Evolutionary conservation across 305 asterid genomes (phyloP), one percentile per base, ranked within the genome.

Genomic region (Vinca major): DNA sequence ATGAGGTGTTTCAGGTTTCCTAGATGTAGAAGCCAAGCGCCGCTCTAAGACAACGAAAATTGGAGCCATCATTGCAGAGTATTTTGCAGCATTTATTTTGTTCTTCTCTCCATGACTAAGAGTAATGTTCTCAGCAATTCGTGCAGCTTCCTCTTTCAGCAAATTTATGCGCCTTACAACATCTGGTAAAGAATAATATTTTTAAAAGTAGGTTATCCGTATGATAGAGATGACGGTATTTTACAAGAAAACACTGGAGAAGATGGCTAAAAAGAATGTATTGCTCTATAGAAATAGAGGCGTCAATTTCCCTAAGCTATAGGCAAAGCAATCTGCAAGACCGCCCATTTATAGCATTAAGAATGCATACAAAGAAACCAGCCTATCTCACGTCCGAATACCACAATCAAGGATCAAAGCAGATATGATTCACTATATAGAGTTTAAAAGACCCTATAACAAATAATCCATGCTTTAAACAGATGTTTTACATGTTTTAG

Each of bases 31-130:
- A 77, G 87, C 82, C 80, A 94, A 86, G 67, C 99, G 97, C 65
- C 99, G 99, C 82, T 94, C 99, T 77, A 94, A 79, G 74, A 84
- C 95, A 70, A 94, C 98, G 78, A 86, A 80, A 73, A 91, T 84
- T 55, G 99, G 98, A 72, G 99, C 96, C 99, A 91, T 94, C 99
- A 94, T 94, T 73, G 99, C 99, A 4, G 98, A 88, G 84, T 91
- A 94, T 78, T 94, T 94, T 4, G 99, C 98, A 75, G 89, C 93
- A 85, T 86, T 94, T 69, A 94, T 94, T 80, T 91, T 94, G 80
- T 75, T 89, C 89, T 94, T 94, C 83, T 91, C 98, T 62, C 78
- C 89, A 56, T 82, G 91, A 77, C 86, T 89, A 70, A 94, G 89
- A 74, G 99, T 85, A 50, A 75, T 70, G 79, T 87, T 94, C 79